These are phyloP conservation scores for Tilletia walkeri DNA, from an alignment of 1,284 basidiomycete genomes.

Conservation along the genomic window DNA sequence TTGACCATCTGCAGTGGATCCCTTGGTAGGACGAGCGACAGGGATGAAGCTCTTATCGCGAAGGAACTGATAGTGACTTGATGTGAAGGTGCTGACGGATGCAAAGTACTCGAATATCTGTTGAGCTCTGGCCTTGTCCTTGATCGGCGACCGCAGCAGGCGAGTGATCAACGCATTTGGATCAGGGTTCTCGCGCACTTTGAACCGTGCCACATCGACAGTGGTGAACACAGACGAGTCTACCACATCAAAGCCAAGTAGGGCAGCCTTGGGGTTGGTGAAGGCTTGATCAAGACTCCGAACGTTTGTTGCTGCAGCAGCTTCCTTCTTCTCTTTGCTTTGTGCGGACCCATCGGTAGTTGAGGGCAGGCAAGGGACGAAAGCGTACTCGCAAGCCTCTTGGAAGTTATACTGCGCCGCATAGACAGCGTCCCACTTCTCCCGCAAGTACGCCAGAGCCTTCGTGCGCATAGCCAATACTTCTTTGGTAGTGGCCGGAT, in stretches of 20 bases:
- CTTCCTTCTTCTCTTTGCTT: slow-evolving; percentile 59
- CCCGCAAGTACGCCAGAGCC: slow-evolving; percentile 48
- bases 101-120: slow-evolving; percentile 77
- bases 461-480: slow-evolving; percentile 26
- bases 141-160: slow-evolving; percentile 68
- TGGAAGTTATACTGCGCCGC: slow-evolving; percentile 34
- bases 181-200: slow-evolving; percentile 73
- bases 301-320: slow-evolving; percentile 58
- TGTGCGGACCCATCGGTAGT: neutral
- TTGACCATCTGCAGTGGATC: slow-evolving; percentile 9
- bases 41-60: slow-evolving; percentile 42
- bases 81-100: slow-evolving; percentile 54
- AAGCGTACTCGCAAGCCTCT: slow-evolving; percentile 59
- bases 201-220: slow-evolving; percentile 69
- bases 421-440: slow-evolving; percentile 42
- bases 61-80: slow-evolving; percentile 34
- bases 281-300: slow-evolving; percentile 72
- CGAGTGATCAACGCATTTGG: slow-evolving; percentile 66
- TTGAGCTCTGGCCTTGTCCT: slow-evolving; percentile 63
- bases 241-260: slow-evolving; percentile 73
- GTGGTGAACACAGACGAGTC: slow-evolving; percentile 62
- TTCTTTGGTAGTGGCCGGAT: slow-evolving; percentile 18
- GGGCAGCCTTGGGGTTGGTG: slow-evolving; percentile 68
- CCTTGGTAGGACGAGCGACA: slow-evolving; percentile 24
- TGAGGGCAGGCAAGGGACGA: slow-evolving; percentile 69